Conservation (phyloP, 441 rosid genomes). For the Theobroma grandiflorum region DNA sequence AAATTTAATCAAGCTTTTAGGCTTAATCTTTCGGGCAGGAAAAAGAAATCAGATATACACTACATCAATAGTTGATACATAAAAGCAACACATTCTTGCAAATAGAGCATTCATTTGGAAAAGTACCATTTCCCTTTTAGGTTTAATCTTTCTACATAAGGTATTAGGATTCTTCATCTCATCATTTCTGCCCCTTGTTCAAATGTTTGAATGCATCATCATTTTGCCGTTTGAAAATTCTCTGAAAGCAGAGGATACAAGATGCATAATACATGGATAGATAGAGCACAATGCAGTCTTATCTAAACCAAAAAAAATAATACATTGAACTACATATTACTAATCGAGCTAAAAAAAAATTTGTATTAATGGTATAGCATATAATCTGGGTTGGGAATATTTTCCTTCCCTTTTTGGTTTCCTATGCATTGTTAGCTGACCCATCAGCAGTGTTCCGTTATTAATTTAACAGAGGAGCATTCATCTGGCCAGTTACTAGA, state of each 20-base stretch:
- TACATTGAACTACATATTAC: background rate
- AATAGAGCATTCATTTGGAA: background rate
- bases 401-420: conserved; percentile 12
- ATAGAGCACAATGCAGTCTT: background rate
- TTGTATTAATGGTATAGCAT: conserved; percentile 3
- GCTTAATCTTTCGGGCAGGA: too few species aligned
- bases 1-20: too few species aligned
- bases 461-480: background rate
- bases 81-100: background rate
- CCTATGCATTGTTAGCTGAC: background rate
- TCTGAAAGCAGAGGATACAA: background rate
- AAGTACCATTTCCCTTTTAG: background rate
- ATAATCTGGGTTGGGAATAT: background rate
- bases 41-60: too few species aligned
- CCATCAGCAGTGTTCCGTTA: background rate
- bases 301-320: background rate
- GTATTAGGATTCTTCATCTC: background rate
- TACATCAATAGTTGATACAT: background rate
- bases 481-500: background rate
- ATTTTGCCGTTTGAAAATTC: background rate
- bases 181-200: background rate
- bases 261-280: background rate
- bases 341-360: background rate
- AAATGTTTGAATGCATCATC: background rate
- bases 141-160: background rate